Evolutionary conservation across 2,329 filamentous ascomycete species (phyloP).

Genomic region (Huntiella abstrusa): DNA sequence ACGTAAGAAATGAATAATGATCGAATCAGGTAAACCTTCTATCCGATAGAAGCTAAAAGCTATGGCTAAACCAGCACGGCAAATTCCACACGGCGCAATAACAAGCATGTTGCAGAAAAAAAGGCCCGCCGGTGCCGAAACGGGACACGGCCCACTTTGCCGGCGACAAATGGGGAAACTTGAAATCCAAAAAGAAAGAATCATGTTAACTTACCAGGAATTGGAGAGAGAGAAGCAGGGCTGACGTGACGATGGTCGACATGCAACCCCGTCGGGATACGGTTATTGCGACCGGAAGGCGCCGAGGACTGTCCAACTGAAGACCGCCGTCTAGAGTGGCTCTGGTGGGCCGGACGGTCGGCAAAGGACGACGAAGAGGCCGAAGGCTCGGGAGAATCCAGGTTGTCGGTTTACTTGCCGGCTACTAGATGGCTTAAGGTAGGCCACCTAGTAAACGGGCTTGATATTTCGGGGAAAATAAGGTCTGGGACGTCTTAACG

Average conservation of each 20-base stretch:
- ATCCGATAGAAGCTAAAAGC: no score
- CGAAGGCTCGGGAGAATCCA: constrained; percentile 14
- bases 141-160: neutral
- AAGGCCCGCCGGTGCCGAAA: neutral
- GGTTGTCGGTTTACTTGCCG: constrained; percentile 10
- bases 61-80: no score
- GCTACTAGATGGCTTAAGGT: constrained; percentile 10
- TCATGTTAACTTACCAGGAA: constrained; percentile 8
- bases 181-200: neutral
- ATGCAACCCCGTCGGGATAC: constrained; percentile 7
- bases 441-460: constrained; percentile 11
- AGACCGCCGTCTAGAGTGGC: constrained; percentile 32
- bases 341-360: constrained; percentile 25
- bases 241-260: constrained; percentile 7
- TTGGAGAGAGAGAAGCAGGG: constrained; percentile 7
- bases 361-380: constrained; percentile 36
- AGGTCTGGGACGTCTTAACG: neutral
- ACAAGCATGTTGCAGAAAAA: neutral
- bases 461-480: constrained; percentile 11
- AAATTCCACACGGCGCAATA: no score
- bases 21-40: no score
- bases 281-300: constrained; percentile 15
- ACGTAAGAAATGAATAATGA: no score
- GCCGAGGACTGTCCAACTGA: constrained; percentile 22
- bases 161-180: neutral